phyloP scores from a whole-genome alignment of 2,329 filamentous ascomycete species.

The Fusarium hostae region DNA sequence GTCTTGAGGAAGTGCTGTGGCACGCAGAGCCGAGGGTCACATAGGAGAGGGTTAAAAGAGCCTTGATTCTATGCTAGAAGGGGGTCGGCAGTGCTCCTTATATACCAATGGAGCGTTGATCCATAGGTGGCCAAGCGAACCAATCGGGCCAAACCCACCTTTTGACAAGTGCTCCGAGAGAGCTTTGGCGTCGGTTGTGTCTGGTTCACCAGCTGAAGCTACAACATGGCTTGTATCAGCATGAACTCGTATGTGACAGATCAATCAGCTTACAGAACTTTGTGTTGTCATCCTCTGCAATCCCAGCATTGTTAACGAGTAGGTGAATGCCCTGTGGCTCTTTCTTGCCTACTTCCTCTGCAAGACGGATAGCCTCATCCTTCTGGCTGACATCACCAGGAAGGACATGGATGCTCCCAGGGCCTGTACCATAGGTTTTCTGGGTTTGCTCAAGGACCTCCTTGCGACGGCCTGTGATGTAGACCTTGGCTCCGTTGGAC shows the following conservation, averaged over 20 bases:
- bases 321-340: neutral
- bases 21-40: too few relatives aligned
- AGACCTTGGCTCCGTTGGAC: constrained; percentile 10
- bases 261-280: neutral
- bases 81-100: too few relatives aligned
- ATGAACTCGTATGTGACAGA: accelerated
- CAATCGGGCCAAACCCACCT: too few relatives aligned
- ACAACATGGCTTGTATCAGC: accelerated
- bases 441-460: neutral
- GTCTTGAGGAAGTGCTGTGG: constrained; percentile 9
- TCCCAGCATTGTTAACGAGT: constrained; percentile 4
- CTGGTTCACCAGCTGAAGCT: neutral
- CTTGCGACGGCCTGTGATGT: constrained; percentile 5
- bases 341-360: neutral
- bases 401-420: neutral
- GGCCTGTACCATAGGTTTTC: neutral
- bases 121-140: too few relatives aligned
- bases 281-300: neutral
- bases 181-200: neutral
- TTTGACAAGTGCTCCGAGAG: constrained; percentile 13
- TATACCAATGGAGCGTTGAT: too few relatives aligned
- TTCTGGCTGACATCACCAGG: constrained; percentile 6
- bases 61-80: too few relatives aligned
- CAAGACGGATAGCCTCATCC: neutral
- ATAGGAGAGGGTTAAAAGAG: too few relatives aligned